phyloP scores from a whole-genome alignment of 441 rosid genomes.

The Arabidopsis hybrid region DNA sequence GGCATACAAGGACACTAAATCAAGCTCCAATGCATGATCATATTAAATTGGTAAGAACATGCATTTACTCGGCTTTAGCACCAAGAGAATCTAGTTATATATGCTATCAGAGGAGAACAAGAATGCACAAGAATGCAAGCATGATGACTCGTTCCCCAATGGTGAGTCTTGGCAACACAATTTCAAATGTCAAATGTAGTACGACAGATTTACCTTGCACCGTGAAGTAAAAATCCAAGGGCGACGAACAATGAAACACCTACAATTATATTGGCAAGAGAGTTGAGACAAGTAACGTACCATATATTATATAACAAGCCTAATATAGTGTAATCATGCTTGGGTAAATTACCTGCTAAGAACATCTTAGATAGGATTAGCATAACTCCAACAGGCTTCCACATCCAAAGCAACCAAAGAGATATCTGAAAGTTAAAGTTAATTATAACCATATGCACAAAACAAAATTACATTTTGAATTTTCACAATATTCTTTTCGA shows the following conservation, averaged over 20 bases:
- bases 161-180: background rate
- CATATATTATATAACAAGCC: too few relatives aligned
- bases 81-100: too few relatives aligned
- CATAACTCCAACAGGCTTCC: conserved; percentile 68
- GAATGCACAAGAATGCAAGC: background rate
- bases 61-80: too few relatives aligned
- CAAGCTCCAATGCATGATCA: conserved; percentile 1
- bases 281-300: conserved; percentile 5
- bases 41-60: too few relatives aligned
- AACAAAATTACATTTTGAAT: too few relatives aligned
- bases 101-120: too few relatives aligned
- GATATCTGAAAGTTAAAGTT: conserved; percentile 56
- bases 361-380: conserved; percentile 64
- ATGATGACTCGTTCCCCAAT: background rate
- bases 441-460: background rate
- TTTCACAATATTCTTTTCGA: background rate
- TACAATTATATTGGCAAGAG: conserved; percentile 40
- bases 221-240: conserved; percentile 83
- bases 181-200: background rate
- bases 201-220: conserved; percentile 70
- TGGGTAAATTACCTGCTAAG: conserved; percentile 64
- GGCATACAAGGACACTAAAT: background rate
- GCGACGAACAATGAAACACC: conserved; percentile 84
- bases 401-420: conserved; percentile 79
- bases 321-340: background rate